Base-by-base conservation (phyloP, 257 asterid species). In the Nicotiana benthamiana region DNA sequence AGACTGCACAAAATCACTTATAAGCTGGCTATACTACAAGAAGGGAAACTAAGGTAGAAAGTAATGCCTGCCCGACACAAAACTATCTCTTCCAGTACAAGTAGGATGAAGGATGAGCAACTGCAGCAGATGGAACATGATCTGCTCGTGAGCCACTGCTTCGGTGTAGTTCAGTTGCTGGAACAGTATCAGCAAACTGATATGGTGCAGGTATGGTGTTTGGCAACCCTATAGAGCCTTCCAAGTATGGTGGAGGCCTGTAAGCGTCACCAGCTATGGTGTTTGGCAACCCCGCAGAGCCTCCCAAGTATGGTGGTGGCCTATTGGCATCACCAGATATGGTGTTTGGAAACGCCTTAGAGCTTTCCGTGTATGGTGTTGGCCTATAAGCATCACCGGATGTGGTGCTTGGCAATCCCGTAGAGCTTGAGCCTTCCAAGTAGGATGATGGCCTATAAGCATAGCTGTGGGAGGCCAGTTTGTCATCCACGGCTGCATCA, bases 51-150 rank as follows among this genome's bases (percentile, higher is more conserved):
- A 43, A 22, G 57, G 17, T 20, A 70, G 57, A 70, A 43, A 70
- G 48, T 15, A 40, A 70, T 70, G 57, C 34, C 57, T 20, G 34
- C 20, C 57, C 57, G 6, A 91, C 82, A 5, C 91, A 70, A 43
- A 70, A 43, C 34, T 70, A 70, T 70, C 77, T 70, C 34, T 43
- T 40, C 77, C 32, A 22, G 57, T 70, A 43, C 57, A 70, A 40
- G 34, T 54, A 70, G 20, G 77, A 26, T 43, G 77, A 43, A 12
- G 77, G 77, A 70, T 40, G 57, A 20, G 77, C 57, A 70, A 43
- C 12, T 30, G 77, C 57, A 43, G 57, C 77, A 70, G 77, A 70
- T 70, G 77, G 77, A 22, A 70, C 77, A 70, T n/a, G 10, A 70
- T 40, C 57, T 26, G 40, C 70, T 63, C 43, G 20, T 27, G 70